Evolutionary conservation across 805 yeast genomes (phyloP).

Genomic region (Brettanomyces bruxellensis): DNA sequence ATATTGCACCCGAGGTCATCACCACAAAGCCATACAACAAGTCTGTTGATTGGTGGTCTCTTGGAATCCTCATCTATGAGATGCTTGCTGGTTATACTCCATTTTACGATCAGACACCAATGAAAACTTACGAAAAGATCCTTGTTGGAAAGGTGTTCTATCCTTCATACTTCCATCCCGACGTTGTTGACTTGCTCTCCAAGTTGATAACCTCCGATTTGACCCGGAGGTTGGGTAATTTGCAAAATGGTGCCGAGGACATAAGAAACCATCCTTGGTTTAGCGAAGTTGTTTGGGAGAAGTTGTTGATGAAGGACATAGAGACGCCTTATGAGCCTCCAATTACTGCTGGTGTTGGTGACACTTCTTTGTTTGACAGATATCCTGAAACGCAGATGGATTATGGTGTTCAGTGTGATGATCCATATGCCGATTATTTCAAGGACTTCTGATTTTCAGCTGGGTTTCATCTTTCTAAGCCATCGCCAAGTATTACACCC

Average conservation of each 20-base stretch:
- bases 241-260: constrained; percentile 49
- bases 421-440: constrained; percentile 25
- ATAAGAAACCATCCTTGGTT: constrained; percentile 52
- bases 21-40: constrained; percentile 56
- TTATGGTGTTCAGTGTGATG: constrained; percentile 64
- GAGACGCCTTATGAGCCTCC: constrained; percentile 62
- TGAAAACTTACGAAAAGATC: constrained; percentile 55
- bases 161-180: constrained; percentile 47
- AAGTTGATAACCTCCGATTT: constrained; percentile 47
- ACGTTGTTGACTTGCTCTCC: constrained; percentile 40
- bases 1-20: constrained; percentile 59
- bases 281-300: constrained; percentile 53
- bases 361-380: constrained; percentile 53
- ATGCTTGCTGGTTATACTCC: constrained; percentile 59
- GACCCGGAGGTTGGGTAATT: constrained; percentile 47
- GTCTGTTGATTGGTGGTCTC: constrained; percentile 60
- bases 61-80: constrained; percentile 51
- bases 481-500: too few species aligned
- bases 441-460: constrained; percentile 16
- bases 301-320: constrained; percentile 43
- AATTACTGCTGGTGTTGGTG: constrained; percentile 57
- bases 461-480: too few species aligned
- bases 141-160: constrained; percentile 43
- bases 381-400: constrained; percentile 77
- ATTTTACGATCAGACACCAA: constrained; percentile 53